Conservation (phyloP, 225 moss, liverwort and hornwort genomes). For the Marchantia polymorpha region DNA sequence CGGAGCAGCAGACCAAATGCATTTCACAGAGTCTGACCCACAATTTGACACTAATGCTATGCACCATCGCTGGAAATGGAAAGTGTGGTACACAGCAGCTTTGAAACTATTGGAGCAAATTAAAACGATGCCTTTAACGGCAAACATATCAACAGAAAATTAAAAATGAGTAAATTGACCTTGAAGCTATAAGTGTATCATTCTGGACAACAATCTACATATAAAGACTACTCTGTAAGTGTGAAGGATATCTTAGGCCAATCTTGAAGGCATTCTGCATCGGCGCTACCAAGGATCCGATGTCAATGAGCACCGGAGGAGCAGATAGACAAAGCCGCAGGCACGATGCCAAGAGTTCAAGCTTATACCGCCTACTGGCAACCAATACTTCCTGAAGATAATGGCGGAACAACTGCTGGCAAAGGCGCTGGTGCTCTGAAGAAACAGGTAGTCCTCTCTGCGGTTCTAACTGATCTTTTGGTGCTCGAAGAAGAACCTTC, state of each 20-base stretch:
- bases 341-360: slow-evolving; percentile 88
- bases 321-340: slow-evolving; percentile 83
- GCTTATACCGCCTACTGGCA: slow-evolving; percentile 83
- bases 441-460: slow-evolving; percentile 26
- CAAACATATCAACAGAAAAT: not conserved
- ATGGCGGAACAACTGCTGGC: slow-evolving; percentile 64
- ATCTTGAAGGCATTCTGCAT: slow-evolving; percentile 77
- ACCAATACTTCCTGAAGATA: slow-evolving; percentile 84
- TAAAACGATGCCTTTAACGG: not conserved
- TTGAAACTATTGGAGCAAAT: not conserved
- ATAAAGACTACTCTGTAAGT: not conserved
- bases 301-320: slow-evolving; percentile 65
- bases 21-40: not conserved
- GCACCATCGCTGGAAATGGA: not conserved
- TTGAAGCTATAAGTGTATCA: not conserved
- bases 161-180: not conserved
- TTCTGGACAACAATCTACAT: not conserved
- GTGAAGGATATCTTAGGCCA: slow-evolving; percentile 83
- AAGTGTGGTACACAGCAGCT: not conserved
- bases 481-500: slow-evolving; percentile 23
- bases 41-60: not conserved
- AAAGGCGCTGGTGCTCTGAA: slow-evolving; percentile 56
- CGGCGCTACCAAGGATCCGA: slow-evolving; percentile 59
- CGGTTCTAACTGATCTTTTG: slow-evolving; percentile 15
- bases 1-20: not conserved